Conservation (phyloP, 805 yeast species). For the Kockiozyma suomiensis region DNA sequence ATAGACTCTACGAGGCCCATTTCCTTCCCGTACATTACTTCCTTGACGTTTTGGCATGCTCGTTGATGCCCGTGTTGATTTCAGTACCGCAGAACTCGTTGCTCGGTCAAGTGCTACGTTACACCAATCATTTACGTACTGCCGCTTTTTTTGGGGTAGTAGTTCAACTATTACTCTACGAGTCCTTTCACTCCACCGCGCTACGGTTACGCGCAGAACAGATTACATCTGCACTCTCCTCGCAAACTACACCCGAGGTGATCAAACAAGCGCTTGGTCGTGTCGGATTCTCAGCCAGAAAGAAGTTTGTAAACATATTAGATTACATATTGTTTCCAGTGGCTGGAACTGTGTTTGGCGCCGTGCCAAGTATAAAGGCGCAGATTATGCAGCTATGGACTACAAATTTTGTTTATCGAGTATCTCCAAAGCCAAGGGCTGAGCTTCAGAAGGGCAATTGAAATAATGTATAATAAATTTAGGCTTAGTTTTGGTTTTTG, state of each 20-base stretch:
- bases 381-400: slow-evolving; percentile 33
- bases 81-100: background rate
- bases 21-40: slow-evolving; percentile 34
- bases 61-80: slow-evolving; percentile 6
- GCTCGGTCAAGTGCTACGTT: slow-evolving; percentile 6
- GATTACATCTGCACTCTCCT: background rate
- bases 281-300: slow-evolving; percentile 6
- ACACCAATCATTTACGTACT: slow-evolving; percentile 24
- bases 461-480: background rate
- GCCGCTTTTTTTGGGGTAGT: slow-evolving; percentile 26
- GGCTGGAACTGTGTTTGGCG: slow-evolving; percentile 36
- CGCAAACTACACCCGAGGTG: background rate
- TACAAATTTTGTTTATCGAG: slow-evolving; percentile 25
- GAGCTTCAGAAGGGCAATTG: too few relatives aligned
- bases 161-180: slow-evolving; percentile 31
- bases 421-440: slow-evolving; percentile 29
- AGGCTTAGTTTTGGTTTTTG: background rate
- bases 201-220: slow-evolving; percentile 15
- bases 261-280: background rate
- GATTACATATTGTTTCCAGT: slow-evolving; percentile 34
- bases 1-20: slow-evolving; percentile 35
- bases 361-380: slow-evolving; percentile 31
- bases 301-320: slow-evolving; percentile 1
- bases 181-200: slow-evolving; percentile 23
- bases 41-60: slow-evolving; percentile 29